These are phyloP conservation scores for Thermothelomyces thermophilus DNA, from an alignment of 2,329 filamentous ascomycete genomes.

Conservation along the genomic window DNA sequence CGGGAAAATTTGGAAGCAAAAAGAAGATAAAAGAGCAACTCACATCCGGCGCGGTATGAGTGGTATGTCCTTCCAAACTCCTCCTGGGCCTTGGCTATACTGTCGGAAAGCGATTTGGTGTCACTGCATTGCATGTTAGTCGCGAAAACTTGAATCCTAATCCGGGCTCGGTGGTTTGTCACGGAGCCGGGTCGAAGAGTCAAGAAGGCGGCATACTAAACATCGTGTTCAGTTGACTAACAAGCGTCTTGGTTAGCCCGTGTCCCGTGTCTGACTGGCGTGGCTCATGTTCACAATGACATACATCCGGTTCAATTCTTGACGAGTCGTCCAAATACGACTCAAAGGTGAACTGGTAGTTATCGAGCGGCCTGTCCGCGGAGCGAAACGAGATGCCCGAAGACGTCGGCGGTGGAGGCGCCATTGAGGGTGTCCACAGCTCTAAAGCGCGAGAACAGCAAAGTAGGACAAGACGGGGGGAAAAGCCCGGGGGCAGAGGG, in stretches of 20 bases:
- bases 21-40: slow-evolving; percentile 8
- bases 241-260: neutral
- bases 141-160: no score
- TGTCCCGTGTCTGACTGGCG: neutral
- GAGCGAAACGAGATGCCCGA: slow-evolving; percentile 4
- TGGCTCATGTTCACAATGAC: slow-evolving; percentile 3
- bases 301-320: slow-evolving; percentile 25
- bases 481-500: neutral
- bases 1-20: no score
- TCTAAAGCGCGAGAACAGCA: neutral
- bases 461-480: neutral
- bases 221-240: slow-evolving; percentile 13
- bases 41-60: slow-evolving; percentile 29
- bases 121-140: slow-evolving; percentile 19
- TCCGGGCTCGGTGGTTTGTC: no score
- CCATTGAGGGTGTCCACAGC: neutral
- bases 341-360: slow-evolving; percentile 27
- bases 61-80: slow-evolving; percentile 32
- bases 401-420: neutral
- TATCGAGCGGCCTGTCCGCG: slow-evolving; percentile 10
- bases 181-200: neutral
- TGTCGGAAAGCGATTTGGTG: slow-evolving; percentile 28
- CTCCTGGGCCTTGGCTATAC: slow-evolving; percentile 27
- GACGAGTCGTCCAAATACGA: slow-evolving; percentile 21
- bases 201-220: slow-evolving; percentile 10